phyloP scores from a whole-genome alignment of 176 grass and related monocot genomes.

The Juncus inflexus region DNA sequence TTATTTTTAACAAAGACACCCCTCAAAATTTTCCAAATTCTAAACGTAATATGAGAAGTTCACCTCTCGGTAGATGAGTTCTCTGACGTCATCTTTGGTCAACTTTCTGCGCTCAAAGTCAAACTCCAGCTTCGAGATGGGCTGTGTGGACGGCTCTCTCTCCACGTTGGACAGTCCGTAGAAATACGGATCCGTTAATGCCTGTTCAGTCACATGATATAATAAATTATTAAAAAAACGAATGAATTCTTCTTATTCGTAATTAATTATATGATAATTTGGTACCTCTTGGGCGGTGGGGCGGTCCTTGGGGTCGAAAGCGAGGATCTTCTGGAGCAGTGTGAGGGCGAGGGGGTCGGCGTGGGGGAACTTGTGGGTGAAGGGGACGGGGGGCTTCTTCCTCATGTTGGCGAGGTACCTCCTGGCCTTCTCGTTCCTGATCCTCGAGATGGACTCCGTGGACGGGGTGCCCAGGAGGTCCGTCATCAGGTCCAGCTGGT shows the following conservation, averaged over 20 bases:
- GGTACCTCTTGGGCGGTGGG: constrained; percentile 62
- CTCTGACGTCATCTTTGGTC: constrained; percentile 78
- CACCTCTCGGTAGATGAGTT: constrained; percentile 91
- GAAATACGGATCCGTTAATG: constrained; percentile 74
- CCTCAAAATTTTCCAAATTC: constrained; percentile 5
- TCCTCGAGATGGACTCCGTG: constrained; percentile 54
- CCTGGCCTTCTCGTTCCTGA: constrained; percentile 77
- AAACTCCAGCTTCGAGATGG: constrained; percentile 87
- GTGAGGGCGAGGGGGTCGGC: constrained; percentile 59
- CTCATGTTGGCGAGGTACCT: constrained; percentile 65
- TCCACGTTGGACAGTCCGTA: constrained; percentile 60
- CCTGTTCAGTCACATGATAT: constrained; percentile 35
- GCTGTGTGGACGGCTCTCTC: constrained; percentile 51
- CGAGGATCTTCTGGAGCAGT: constrained; percentile 58
- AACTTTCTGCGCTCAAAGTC: constrained; percentile 92
- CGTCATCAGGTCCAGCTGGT: constrained; percentile 85
- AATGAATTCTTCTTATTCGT: constrained; percentile 16
- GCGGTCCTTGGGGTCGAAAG: constrained; percentile 78
- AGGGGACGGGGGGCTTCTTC: constrained; percentile 49
- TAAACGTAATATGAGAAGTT: not conserved
- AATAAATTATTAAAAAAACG: not conserved
- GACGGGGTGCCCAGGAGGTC: constrained; percentile 73
- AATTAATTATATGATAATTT: not conserved
- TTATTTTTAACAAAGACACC: not conserved
- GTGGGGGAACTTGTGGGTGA: constrained; percentile 75